A percentile compares a stretch with the other conserved stretches of the same genome.
Evolutionary conservation across 805 yeast genomes (phyloP).

Genomic region (Scheffersomyces lignosus): DNA sequence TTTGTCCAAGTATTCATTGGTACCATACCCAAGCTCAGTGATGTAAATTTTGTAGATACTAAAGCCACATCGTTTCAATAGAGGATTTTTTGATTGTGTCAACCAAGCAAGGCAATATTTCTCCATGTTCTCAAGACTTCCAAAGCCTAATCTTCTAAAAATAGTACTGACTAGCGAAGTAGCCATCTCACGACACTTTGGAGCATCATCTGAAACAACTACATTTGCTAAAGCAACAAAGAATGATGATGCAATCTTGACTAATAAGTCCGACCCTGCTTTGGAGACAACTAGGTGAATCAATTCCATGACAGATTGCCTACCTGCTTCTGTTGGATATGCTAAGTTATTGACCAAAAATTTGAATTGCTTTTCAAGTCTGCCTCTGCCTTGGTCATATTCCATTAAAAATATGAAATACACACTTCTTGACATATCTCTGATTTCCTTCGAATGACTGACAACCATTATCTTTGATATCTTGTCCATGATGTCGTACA

Average conservation of each 20-base stretch:
- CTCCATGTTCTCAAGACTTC: constrained; percentile 36
- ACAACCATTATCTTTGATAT: constrained; percentile 86
- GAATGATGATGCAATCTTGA: constrained; percentile 68
- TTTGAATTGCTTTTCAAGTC: constrained; percentile 78
- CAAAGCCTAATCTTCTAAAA: constrained; percentile 46
- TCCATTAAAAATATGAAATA: constrained; percentile 87
- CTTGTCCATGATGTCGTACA: constrained; percentile 83
- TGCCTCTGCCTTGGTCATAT: constrained; percentile 88
- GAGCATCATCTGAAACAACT: constrained; percentile 71
- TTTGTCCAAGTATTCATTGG: constrained; percentile 39
- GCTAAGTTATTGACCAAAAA: constrained; percentile 76
- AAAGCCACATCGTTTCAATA: constrained; percentile 72
- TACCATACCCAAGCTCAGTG: constrained; percentile 44
- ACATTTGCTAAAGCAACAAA: constrained; percentile 82
- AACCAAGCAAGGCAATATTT: constrained; percentile 62
- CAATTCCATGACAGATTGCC: constrained; percentile 89
- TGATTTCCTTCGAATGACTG: constrained; percentile 75
- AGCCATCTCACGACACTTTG: constrained; percentile 85
- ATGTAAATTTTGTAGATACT: constrained; percentile 66
- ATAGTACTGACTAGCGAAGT: constrained; percentile 56
- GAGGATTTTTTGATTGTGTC: constrained; percentile 47
- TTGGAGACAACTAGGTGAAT: constrained; percentile 68
- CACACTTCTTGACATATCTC: constrained; percentile 81
- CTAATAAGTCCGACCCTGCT: constrained; percentile 57
- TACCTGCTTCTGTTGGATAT: constrained; percentile 83